Evolutionary conservation across 2,329 filamentous ascomycete species (phyloP).

Genomic region (Fusarium sp.): DNA sequence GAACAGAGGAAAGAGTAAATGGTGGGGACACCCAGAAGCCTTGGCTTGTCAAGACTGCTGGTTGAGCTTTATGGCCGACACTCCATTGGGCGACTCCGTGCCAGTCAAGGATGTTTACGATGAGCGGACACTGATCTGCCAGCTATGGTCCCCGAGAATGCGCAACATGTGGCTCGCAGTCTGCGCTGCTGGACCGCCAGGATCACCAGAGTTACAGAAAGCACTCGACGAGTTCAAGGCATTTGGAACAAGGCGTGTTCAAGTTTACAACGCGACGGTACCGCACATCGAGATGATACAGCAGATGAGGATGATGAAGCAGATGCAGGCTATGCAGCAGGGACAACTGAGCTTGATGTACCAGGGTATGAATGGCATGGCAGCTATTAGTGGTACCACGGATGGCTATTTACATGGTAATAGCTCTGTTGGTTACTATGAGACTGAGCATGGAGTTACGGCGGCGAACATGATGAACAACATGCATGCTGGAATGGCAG

Average conservation of each 20-base stretch:
- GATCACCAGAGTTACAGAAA: conserved; percentile 42
- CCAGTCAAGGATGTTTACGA: conserved; percentile 45
- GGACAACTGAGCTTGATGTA: conserved; percentile 52
- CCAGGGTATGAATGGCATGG: conserved; percentile 48
- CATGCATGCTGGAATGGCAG: conserved; percentile 49
- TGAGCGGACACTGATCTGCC: conserved; percentile 49
- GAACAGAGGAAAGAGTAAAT: conserved; percentile 42
- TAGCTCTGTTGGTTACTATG: conserved; percentile 52
- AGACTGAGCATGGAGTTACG: conserved; percentile 52
- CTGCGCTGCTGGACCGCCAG: conserved; percentile 46
- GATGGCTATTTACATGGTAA: conserved; percentile 52
- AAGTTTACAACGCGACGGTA: conserved; percentile 48
- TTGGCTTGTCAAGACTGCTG: conserved; percentile 54
- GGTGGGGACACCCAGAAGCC: conserved; percentile 53
- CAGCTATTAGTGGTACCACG: conserved; percentile 44
- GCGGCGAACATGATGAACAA: conserved; percentile 51
- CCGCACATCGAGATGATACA: conserved; percentile 48
- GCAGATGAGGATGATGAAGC: conserved; percentile 48
- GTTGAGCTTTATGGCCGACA: conserved; percentile 47
- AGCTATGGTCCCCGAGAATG: conserved; percentile 56
- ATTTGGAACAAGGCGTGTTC: conserved; percentile 45
- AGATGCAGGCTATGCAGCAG: conserved; percentile 52
- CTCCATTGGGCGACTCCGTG: conserved; percentile 43
- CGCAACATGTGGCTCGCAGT: conserved; percentile 50
- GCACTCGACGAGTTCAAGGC: conserved; percentile 46